A percentile compares a stretch with the other conserved stretches of the same genome.
These are phyloP conservation scores for Paramecium bursaria DNA, from an alignment of 73 alveolate genomes.

Conservation along the genomic window DNA sequence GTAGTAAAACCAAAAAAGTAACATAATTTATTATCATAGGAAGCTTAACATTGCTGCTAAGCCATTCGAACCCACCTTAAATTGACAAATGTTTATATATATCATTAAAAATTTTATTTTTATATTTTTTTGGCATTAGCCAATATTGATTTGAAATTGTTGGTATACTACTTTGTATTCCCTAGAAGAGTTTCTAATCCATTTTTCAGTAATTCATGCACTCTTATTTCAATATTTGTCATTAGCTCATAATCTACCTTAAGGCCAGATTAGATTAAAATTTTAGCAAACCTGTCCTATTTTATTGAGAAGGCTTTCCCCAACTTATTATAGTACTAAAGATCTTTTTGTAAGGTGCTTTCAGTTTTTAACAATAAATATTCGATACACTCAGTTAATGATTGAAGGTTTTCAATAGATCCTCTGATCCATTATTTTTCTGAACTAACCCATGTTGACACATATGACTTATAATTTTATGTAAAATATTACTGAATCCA, in stretches of 20 bases:
- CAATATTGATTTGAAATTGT: too few species aligned
- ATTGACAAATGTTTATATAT: too few species aligned
- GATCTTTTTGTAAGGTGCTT: constrained; percentile 4
- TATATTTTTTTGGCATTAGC: too few species aligned
- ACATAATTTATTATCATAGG: too few species aligned
- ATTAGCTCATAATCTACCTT: constrained; percentile 36
- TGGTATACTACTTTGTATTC: too few species aligned
- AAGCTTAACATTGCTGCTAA: too few species aligned
- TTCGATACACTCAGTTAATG: neutral
- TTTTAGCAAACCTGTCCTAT: constrained; percentile 25
- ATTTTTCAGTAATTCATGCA: constrained; percentile 5
- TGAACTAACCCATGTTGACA: neutral
- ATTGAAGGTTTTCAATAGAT: neutral
- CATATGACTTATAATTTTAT: neutral
- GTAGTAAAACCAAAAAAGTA: too few species aligned
- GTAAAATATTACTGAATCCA: too few species aligned
- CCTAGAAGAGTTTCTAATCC: neutral
- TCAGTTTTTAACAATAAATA: neutral
- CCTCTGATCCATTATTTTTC: constrained; percentile 9
- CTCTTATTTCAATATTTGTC: constrained; percentile 3
- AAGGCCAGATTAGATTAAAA: constrained; percentile 30
- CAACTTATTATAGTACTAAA: neutral
- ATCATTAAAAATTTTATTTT: too few species aligned
- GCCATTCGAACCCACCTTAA: too few species aligned
- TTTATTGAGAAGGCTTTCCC: neutral